Conservation (phyloP, 2,329 filamentous ascomycete genomes). For the Fusarium torulosum region DNA sequence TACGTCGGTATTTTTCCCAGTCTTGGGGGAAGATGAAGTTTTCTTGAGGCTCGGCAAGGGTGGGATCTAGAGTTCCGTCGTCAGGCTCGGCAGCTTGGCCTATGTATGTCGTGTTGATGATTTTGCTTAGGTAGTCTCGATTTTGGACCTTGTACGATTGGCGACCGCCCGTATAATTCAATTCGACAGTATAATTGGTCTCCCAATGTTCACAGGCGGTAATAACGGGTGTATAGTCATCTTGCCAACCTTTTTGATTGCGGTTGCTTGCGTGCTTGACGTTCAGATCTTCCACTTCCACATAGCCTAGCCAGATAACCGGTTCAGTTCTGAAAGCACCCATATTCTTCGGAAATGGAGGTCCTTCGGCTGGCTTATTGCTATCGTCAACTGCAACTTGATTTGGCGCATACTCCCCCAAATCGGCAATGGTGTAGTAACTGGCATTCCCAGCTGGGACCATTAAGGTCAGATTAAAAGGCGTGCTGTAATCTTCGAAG, state of each 20-base stretch:
- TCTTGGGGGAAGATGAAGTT: constrained; percentile 29
- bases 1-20: constrained; percentile 22
- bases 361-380: constrained; percentile 8
- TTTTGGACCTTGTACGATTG: constrained; percentile 30
- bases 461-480: constrained; percentile 33
- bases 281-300: constrained; percentile 24
- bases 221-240: constrained; percentile 24
- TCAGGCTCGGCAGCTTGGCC: not conserved
- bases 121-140: constrained; percentile 28
- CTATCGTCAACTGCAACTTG: constrained; percentile 19
- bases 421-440: constrained; percentile 14
- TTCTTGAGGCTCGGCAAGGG: constrained; percentile 11
- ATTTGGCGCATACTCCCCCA: constrained; percentile 27
- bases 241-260: constrained; percentile 9
- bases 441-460: constrained; percentile 29
- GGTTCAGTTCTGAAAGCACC: constrained; percentile 38
- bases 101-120: constrained; percentile 35
- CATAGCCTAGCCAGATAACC: constrained; percentile 38
- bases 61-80: constrained; percentile 28
- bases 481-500: constrained; percentile 10
- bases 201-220: constrained; percentile 42
- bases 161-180: constrained; percentile 37
- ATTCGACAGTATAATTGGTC: constrained; percentile 35
- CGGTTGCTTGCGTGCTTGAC: constrained; percentile 5
- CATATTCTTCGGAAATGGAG: constrained; percentile 28